Base-by-base conservation (phyloP, 148 eudicot genomes). In the Camellia sinensis region DNA sequence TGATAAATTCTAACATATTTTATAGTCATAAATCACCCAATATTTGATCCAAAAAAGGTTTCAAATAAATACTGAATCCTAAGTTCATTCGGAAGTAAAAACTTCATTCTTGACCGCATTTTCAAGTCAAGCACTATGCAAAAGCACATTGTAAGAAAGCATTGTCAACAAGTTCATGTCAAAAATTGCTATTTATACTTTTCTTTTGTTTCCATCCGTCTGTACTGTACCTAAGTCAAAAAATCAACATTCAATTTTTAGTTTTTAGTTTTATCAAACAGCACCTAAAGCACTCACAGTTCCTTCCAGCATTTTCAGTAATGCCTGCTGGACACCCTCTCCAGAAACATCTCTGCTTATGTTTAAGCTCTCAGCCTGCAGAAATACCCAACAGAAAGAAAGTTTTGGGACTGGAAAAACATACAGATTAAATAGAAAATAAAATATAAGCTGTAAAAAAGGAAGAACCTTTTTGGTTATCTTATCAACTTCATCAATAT, bases 281-380 rank as follows among this genome's bases (percentile, higher is more conserved):
- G 37, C 37, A 29, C 37, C 13, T 21, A 78, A 37, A 54, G 22
- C 21, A 85, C 98, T 94, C 81, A 94, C 98, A 82, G 94, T 94
- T 83, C 98, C 98, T 92, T 94, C 97, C 72, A 94, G 91, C 93
- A 94, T 92, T 87, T 94, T 94, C 79, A 94, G 87, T 75, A 94
- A 86, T 53, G 98, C 98, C 85, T 94, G 98, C 88, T 94, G 98
- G 79, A 94, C 97, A 81, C 98, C 98, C 84, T 94, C 98, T 73
- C 98, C 98, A 80, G 95, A 94, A 79, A 94, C 98, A 88, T 94
- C 97, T 88, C 94, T 92, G 83, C 97, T 90, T 63, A 90, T 82
- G 85, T 87, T 94, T 79, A 84, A 74, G 91, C 89, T 94, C 85
- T 92, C 97, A 77, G 92, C 95, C 98, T 94, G 87, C 67, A 87